Base-by-base conservation (phyloP, 495 filamentous ascomycete species). In the Alectoria sarmentosa region DNA sequence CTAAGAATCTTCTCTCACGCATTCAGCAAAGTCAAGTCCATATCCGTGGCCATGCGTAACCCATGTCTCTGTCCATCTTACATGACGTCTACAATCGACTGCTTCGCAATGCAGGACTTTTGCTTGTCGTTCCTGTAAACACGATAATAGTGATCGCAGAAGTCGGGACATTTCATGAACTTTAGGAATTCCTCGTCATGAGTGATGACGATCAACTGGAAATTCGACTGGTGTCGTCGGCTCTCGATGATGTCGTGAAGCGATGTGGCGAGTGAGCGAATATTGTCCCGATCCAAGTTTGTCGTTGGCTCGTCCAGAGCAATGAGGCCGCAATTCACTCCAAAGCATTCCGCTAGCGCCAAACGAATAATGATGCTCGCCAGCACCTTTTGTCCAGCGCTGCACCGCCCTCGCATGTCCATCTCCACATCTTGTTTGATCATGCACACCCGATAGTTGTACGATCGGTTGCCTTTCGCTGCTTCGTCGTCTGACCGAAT, bases 391-490 rank as follows among this genome's bases (percentile, higher is more conserved):
- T 99, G 94, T 4, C 94, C 94, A 17, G 94, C 94, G 72, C 89
- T 93, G 80, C 94, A 99, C 39, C 94, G 88, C 14, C 94, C 94
- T 65, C 94, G 90, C 94, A 99, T 99, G 77, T 99, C 94, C 93
- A 99, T 97, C 75, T 99, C 94, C 5, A 88, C 87, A 69, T 92
- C 90, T 71, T 91, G 86, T 78, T 99, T 99, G 68, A 96, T 87
- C 95, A 99, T 99, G 77, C 89, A 91, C 0, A 98, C 94, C 62
- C 95, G 89, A 78, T 98, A 98, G 74, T 98, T 97, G 82, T 98
- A 98, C 39, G 82, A 89, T 61, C 89, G 85, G 69, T 91, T 94
- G 63, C 85, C 88, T 61, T 84, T 87, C 28, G 79, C 79, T 54
- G 82, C 81, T 73, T 94, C 92, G 68, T 86, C 88, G 76, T 96